Evolutionary conservation across 208 protist species (phyloP).

Genomic region (Leishmania mexicana): DNA sequence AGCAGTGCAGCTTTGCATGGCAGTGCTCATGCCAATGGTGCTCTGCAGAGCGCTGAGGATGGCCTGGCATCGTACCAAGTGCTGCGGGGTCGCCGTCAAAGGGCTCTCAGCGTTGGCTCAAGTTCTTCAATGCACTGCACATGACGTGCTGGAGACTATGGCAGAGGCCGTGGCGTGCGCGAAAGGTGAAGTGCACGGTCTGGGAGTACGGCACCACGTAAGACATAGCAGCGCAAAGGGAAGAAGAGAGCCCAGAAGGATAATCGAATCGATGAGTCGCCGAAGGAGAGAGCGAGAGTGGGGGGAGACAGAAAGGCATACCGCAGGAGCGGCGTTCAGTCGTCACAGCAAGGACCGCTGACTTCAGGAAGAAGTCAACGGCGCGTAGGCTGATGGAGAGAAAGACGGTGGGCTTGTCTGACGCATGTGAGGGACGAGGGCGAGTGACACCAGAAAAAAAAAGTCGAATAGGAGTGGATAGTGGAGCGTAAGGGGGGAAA

Average conservation of each 20-base stretch:
- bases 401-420: background rate
- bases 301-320: background rate
- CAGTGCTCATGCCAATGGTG: constrained; percentile 4
- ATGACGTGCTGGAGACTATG: constrained; percentile 22
- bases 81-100: background rate
- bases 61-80: constrained; percentile 10
- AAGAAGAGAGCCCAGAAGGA: background rate
- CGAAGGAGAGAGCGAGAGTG: background rate
- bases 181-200: constrained; percentile 9
- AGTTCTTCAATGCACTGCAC: constrained; percentile 20
- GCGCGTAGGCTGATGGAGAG: background rate
- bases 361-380: background rate
- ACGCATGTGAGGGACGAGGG: background rate
- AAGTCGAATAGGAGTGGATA: background rate
- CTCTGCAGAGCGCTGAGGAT: constrained; percentile 4
- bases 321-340: background rate
- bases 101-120: background rate
- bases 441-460: background rate
- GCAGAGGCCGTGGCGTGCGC: constrained; percentile 11
- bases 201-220: constrained; percentile 20
- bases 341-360: background rate
- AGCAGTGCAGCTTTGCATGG: constrained; percentile 4
- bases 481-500: background rate
- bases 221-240: constrained; percentile 9
- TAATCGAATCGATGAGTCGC: background rate